Base-by-base conservation (phyloP, 2,329 filamentous ascomycete genomes). In the Claviceps pazoutovae region DNA sequence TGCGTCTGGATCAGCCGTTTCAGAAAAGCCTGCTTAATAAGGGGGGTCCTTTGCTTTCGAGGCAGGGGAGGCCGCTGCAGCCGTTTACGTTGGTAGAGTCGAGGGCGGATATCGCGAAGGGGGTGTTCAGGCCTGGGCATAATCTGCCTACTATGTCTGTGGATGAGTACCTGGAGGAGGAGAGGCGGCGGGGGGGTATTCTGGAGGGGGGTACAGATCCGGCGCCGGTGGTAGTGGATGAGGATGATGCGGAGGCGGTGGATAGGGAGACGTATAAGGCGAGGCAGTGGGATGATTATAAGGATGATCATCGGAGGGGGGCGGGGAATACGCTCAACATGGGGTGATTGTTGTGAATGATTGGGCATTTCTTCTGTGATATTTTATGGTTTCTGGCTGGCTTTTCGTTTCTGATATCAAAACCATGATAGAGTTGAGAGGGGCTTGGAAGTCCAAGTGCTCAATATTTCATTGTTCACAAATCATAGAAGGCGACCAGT, bases 111-210 rank as follows among this genome's bases (percentile, higher is more conserved):
- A 68, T 95, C 54, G 79, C 83, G 54, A 75, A 83, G 53, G 85
- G 85, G 2, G 91, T 98, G 0, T 98, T 98, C 68, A 78, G 87
- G 51, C 81, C 88, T 0, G 88, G 93, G 7, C 93, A 98, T 65
- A 96, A 88, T 68, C 71, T 98, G 53, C 93, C 93, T 1, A 97
- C 93, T 3, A 97, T 98, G 93, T 87, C 82, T 1, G 96, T 98
- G 55, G 93, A 98, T 60, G 93, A 98, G 70, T 98, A 97, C 63
- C 74, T 98, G 16, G 93, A 94, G 50, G 91, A 97, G 67, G 93
- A 97, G 71, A 78, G 79, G 62, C 78, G 79, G 58, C 75, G 86
- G 56, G 93, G 93, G 16, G 88, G 88, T 19, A 90, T 98, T 53
- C 87, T 97, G 51, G 86, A 96, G 63, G 93, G 90, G 38, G 89